These are phyloP conservation scores for Lathyrus oleraceus DNA, from an alignment of 306 rosid genomes.

Conservation along the genomic window DNA sequence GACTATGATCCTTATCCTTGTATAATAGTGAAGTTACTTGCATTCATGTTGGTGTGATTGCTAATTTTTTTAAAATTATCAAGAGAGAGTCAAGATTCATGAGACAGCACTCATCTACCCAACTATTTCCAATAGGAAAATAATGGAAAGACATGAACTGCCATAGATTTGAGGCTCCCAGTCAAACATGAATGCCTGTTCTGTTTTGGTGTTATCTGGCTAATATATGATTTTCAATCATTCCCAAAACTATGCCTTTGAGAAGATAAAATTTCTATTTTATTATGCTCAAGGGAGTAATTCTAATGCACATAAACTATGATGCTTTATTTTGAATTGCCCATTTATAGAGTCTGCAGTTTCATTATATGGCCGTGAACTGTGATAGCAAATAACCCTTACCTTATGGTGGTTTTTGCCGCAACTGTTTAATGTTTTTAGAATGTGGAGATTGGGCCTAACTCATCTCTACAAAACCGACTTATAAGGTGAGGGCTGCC, in stretches of 20 bases:
- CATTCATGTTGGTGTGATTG: constrained; percentile 7
- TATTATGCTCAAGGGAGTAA: constrained; percentile 25
- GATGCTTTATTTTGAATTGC: constrained; percentile 22
- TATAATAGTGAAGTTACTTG: constrained; percentile 8
- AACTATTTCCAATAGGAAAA: background rate
- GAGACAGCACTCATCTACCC: constrained; percentile 13
- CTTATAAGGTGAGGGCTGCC: too few species aligned
- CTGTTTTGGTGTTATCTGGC: constrained; percentile 19
- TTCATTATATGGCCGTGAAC: constrained; percentile 15
- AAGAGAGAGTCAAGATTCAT: constrained; percentile 8
- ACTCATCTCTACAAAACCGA: too few species aligned
- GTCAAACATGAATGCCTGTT: constrained; percentile 8
- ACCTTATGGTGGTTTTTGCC: constrained; percentile 22
- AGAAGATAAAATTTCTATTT: background rate
- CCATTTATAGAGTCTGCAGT: constrained; percentile 6
- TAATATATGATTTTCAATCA: constrained; percentile 9
- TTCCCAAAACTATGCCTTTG: constrained; percentile 8
- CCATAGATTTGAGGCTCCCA: constrained; percentile 6
- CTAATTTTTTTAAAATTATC: background rate
- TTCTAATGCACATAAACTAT: constrained; percentile 1
- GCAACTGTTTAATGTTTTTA: constrained; percentile 12
- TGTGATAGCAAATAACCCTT: constrained; percentile 1
- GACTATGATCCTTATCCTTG: background rate
- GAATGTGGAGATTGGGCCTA: too few species aligned
- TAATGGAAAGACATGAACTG: constrained; percentile 22